phyloP scores from a whole-genome alignment of 2,329 filamentous ascomycete genomes.

The Neodidymelliopsis sp. region DNA sequence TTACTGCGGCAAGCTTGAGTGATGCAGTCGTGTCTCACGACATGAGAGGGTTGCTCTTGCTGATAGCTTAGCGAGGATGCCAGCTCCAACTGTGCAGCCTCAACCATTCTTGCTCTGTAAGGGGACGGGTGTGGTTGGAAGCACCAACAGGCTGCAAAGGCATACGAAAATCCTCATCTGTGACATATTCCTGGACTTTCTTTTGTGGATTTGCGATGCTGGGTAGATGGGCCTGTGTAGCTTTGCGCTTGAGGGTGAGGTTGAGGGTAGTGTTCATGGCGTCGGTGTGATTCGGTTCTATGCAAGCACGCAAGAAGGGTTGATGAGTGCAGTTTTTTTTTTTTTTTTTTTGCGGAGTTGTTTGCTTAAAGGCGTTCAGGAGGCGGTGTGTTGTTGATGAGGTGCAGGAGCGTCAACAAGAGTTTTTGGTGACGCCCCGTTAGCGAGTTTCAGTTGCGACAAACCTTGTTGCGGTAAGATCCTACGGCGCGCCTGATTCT shows the following conservation, averaged over 20 bases:
- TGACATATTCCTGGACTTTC: slow-evolving; percentile 17
- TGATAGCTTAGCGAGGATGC: slow-evolving; percentile 1
- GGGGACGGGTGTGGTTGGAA: slow-evolving; percentile 7
- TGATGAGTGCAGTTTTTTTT: too few relatives aligned
- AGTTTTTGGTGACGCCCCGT: slow-evolving; percentile 15
- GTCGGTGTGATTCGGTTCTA: background rate
- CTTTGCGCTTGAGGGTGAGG: slow-evolving; percentile 16
- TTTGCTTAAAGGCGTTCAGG: background rate
- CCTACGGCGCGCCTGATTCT: slow-evolving; percentile 11
- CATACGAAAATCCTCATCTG: slow-evolving; percentile 16
- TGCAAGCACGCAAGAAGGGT: too few relatives aligned
- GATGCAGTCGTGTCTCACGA: too few relatives aligned
- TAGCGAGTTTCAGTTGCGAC: slow-evolving; percentile 18
- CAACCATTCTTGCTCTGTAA: slow-evolving; percentile 15
- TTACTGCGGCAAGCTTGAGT: too few relatives aligned
- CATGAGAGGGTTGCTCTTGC: too few relatives aligned
- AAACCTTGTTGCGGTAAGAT: slow-evolving; percentile 14
- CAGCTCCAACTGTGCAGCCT: slow-evolving; percentile 15
- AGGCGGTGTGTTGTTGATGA: background rate
- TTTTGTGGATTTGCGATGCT: slow-evolving; percentile 3
- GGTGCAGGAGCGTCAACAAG: slow-evolving; percentile 8
- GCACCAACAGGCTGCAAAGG: background rate
- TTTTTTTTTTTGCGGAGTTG: too few relatives aligned
- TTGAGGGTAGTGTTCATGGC: slow-evolving; percentile 12
- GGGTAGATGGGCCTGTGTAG: slow-evolving; percentile 12